A percentile compares a stretch with the other conserved stretches of the same genome.
These are phyloP conservation scores for Boeremia exigua DNA, from an alignment of 2,329 filamentous ascomycete genomes.

Conservation along the genomic window DNA sequence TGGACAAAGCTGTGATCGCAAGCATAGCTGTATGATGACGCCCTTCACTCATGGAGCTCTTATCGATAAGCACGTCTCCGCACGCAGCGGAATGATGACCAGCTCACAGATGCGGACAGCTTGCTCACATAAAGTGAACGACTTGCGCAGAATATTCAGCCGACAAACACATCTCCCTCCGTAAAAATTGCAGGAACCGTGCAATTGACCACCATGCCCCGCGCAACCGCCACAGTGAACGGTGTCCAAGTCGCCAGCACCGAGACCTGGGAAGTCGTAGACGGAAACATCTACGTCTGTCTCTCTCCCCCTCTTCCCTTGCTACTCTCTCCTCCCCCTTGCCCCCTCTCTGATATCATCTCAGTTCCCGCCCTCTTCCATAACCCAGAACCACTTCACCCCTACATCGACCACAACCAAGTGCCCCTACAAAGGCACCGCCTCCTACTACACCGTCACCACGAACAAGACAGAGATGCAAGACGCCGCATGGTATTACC, in stretches of 20 bases:
- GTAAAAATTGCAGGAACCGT: not conserved
- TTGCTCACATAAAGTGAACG: not conserved
- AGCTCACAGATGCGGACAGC: not conserved
- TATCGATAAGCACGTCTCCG: slow-evolving; percentile 23
- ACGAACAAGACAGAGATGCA: slow-evolving; percentile 56
- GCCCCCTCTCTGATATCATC: not conserved
- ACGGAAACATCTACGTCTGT: slow-evolving; percentile 63
- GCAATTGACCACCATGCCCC: slow-evolving; percentile 28
- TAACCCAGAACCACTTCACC: slow-evolving; percentile 52
- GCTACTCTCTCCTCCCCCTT: not conserved
- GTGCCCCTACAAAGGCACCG: slow-evolving; percentile 65
- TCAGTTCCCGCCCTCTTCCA: slow-evolving; percentile 50
- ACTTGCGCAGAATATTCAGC: not conserved
- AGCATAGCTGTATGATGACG: slow-evolving; percentile 15
- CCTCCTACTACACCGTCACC: slow-evolving; percentile 63
- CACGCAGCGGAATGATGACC: slow-evolving; percentile 6
- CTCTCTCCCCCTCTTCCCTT: not conserved
- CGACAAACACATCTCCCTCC: too few relatives aligned
- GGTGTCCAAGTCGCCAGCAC: slow-evolving; percentile 59
- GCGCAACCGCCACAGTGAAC: slow-evolving; percentile 57
- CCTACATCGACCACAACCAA: slow-evolving; percentile 56
- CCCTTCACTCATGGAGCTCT: slow-evolving; percentile 1
- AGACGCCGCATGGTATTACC: slow-evolving; percentile 67
- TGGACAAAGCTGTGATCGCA: not conserved
- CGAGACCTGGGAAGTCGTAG: slow-evolving; percentile 60